Conservation (phyloP, 1,139 yeast species). For the Blastobotrys ciferrii region DNA sequence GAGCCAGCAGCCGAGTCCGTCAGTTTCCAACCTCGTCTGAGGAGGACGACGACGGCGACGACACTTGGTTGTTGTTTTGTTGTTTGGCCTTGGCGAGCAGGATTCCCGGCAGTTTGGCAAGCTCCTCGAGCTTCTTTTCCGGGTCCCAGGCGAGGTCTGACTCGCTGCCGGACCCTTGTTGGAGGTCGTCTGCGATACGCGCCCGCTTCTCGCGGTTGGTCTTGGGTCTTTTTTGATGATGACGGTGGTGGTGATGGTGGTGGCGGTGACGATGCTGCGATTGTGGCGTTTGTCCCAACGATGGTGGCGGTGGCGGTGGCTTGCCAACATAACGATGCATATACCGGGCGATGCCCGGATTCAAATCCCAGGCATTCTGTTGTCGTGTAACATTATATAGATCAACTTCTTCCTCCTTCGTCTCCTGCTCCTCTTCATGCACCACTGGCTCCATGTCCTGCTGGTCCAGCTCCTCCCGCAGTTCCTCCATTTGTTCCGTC, state of each 20-base stretch:
- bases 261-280: conserved; percentile 2
- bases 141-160: conserved; percentile 26
- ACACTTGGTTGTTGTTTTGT: background rate
- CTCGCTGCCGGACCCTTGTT: conserved; percentile 7
- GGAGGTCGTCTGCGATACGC: conserved; percentile 8
- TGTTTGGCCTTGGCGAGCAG: conserved; percentile 18
- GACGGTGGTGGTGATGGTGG: conserved; percentile 1
- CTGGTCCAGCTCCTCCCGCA: conserved; percentile 3
- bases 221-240: background rate
- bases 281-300: background rate
- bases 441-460: conserved; percentile 3
- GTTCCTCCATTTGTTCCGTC: conserved; percentile 1
- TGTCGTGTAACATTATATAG: conserved; percentile 10
- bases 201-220: conserved; percentile 5
- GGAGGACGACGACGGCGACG: background rate
- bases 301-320: background rate
- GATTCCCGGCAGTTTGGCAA: conserved; percentile 25
- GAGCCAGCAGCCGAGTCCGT: conserved; percentile 1
- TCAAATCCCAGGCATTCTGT: conserved; percentile 17
- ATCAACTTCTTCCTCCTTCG: conserved; percentile 7
- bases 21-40: conserved; percentile 6
- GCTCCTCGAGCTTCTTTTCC: conserved; percentile 27
- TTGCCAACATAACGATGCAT: conserved; percentile 9
- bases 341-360: conserved; percentile 12
- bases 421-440: conserved; percentile 5